A percentile compares a stretch with the other conserved stretches of the same genome.
These are phyloP conservation scores for Monilinia vaccinii-corymbosi DNA, from an alignment of 2,329 filamentous ascomycete species.

Conservation along the genomic window DNA sequence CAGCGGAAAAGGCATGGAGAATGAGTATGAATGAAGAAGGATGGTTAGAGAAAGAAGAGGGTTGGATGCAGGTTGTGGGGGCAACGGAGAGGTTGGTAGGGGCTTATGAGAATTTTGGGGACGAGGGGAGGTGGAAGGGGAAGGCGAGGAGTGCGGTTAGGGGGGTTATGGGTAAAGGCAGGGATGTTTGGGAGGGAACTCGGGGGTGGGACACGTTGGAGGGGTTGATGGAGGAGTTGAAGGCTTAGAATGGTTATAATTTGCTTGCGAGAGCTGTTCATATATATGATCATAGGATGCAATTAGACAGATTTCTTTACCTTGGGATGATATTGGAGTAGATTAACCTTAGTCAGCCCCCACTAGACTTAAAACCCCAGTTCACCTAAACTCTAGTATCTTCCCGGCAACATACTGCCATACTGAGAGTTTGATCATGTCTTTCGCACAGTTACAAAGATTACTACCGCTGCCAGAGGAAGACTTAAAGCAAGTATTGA, in stretches of 20 bases:
- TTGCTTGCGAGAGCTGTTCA: not conserved
- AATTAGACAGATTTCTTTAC: not conserved
- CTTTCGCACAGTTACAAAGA: slow-evolving; percentile 62
- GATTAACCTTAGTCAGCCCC: too few species aligned
- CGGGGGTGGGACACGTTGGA: slow-evolving; percentile 56
- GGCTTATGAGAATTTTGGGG: slow-evolving; percentile 71
- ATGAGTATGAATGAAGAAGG: slow-evolving; percentile 39
- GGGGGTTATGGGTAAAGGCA: slow-evolving; percentile 74
- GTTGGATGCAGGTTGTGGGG: slow-evolving; percentile 48
- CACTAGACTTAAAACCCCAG: not conserved
- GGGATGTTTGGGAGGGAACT: slow-evolving; percentile 73
- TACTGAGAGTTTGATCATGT: slow-evolving; percentile 20
- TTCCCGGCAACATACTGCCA: not conserved
- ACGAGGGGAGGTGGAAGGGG: slow-evolving; percentile 68
- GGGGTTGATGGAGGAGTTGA: slow-evolving; percentile 47
- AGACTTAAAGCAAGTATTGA: slow-evolving; percentile 73
- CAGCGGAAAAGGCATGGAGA: slow-evolving; percentile 85
- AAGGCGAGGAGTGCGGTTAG: slow-evolving; percentile 80
- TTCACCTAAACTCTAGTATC: not conserved
- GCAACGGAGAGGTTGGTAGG: slow-evolving; percentile 73
- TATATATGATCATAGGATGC: not conserved
- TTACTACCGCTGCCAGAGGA: slow-evolving; percentile 79
- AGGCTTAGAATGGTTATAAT: not conserved
- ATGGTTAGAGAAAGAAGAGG: slow-evolving; percentile 36
- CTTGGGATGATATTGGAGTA: too few species aligned